Evolutionary conservation across 208 protist genomes (phyloP).

Genomic region (Spongospora subterranea): DNA sequence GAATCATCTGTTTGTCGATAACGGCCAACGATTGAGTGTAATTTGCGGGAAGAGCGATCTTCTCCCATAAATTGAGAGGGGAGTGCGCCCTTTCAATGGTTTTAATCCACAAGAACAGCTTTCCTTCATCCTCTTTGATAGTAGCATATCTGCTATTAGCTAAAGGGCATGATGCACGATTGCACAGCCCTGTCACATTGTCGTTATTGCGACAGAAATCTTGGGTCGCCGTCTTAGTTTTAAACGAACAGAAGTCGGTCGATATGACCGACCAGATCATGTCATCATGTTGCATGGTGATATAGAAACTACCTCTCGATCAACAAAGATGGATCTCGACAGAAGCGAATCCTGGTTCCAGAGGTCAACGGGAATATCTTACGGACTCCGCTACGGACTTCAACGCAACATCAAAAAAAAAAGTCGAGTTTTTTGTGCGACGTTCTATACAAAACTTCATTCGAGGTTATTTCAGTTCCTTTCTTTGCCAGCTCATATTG

Average conservation of each 20-base stretch:
- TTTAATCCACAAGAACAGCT: slow-evolving; percentile 78
- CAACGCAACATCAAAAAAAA: too few species aligned
- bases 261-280: slow-evolving; percentile 85
- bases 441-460: too few species aligned
- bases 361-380: too few species aligned
- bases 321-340: too few species aligned
- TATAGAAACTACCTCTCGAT: too few species aligned
- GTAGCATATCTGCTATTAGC: slow-evolving; percentile 96
- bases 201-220: slow-evolving; percentile 97
- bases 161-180: slow-evolving; percentile 93
- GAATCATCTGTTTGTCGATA: slow-evolving; percentile 84
- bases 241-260: slow-evolving; percentile 84
- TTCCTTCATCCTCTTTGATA: neutral
- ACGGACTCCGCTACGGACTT: too few species aligned
- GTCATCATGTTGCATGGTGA: slow-evolving; percentile 74
- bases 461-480: too few species aligned
- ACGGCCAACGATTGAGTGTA: slow-evolving; percentile 87
- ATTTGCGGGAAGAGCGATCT: slow-evolving; percentile 92
- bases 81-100: slow-evolving; percentile 97
- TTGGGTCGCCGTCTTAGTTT: slow-evolving; percentile 77
- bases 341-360: too few species aligned
- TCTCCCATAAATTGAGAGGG: slow-evolving; percentile 96
- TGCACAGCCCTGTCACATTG: slow-evolving; percentile 97
- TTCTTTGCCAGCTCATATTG: too few species aligned
- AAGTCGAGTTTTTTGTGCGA: too few species aligned